Evolutionary conservation across 2,329 filamentous ascomycete species (phyloP).

Genomic region (Monilinia laxa): DNA sequence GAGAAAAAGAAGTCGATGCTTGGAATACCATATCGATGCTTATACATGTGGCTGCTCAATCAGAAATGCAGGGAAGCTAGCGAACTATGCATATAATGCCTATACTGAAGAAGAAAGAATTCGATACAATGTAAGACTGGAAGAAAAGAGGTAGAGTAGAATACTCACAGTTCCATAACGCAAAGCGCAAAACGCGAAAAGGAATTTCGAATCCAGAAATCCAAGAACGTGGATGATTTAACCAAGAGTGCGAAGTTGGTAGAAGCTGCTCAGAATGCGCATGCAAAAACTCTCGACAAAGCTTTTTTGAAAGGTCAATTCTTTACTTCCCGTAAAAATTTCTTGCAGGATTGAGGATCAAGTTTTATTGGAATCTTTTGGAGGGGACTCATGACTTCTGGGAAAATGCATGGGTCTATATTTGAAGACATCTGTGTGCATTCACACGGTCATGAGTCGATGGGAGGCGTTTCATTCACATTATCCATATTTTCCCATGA

Average conservation of each 20-base stretch:
- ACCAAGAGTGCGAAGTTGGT: background rate
- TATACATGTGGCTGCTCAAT: background rate
- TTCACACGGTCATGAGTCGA: too few relatives aligned
- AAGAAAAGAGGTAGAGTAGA: too few relatives aligned
- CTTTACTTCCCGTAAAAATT: background rate
- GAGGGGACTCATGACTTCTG: too few relatives aligned
- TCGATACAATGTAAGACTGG: background rate
- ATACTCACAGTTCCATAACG: background rate
- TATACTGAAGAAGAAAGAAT: background rate
- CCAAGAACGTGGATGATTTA: background rate
- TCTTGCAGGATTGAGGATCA: too few relatives aligned
- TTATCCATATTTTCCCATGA: background rate
- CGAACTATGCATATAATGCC: background rate
- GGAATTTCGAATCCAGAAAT: background rate
- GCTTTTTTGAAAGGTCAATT: background rate
- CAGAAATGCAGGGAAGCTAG: background rate
- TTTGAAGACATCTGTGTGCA: too few relatives aligned
- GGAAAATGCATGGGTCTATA: too few relatives aligned
- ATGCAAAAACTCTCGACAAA: background rate
- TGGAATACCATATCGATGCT: background rate
- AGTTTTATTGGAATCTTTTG: too few relatives aligned
- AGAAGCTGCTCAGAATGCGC: background rate
- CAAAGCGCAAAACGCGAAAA: background rate
- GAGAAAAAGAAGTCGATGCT: background rate
- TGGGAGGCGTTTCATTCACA: background rate